Base-by-base conservation (phyloP, 305 asterid genomes). In the Andrographis paniculata region DNA sequence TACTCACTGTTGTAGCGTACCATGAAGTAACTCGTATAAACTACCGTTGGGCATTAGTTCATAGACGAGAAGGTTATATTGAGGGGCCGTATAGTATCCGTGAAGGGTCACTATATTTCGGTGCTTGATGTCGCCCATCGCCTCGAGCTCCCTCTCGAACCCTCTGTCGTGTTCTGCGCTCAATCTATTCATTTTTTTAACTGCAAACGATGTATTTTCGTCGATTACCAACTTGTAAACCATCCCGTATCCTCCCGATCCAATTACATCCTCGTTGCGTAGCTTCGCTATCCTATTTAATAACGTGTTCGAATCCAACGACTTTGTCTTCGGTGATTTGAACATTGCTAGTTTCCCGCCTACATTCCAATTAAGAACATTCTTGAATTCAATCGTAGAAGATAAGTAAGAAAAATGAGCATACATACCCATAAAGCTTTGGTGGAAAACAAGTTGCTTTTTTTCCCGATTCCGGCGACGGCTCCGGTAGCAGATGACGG, bases 71-170 rank as follows among this genome's bases (percentile, higher is more conserved):
- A 81, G 92, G 66, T 88, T 81, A 45, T 74, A 88, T 1, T 69
- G 82, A 33, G 80, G 69, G 38, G 95, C 68, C 36, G 80, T 64
- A 61, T 80, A 87, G 67, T 78, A 87, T 41, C 97, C 97, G 42
- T 84, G 69, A 52, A 87, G 88, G 42, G 82, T 75, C 3, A 84
- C 84, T 42, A 87, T 73, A 69, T 87, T 87, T 49, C 95, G 52
- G 56, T 87, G 97, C 65, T 87, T 87, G 44, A 87, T 84, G 52
- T 81, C 94, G 15, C 81, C 89, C 94, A 84, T 88, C 9, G 95
- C 83, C 68, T 70, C 93, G 60, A 88, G 20, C 41, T 88, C 97
- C 63, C 97, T 73, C 68, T 77, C 93, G 19, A 87, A 87, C 5
- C 95, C 83, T 11, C 79, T 62, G 36, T 88, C 97, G 35, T 79